These are phyloP conservation scores for Massarina eburnea DNA, from an alignment of 2,329 filamentous ascomycete genomes.

Conservation along the genomic window DNA sequence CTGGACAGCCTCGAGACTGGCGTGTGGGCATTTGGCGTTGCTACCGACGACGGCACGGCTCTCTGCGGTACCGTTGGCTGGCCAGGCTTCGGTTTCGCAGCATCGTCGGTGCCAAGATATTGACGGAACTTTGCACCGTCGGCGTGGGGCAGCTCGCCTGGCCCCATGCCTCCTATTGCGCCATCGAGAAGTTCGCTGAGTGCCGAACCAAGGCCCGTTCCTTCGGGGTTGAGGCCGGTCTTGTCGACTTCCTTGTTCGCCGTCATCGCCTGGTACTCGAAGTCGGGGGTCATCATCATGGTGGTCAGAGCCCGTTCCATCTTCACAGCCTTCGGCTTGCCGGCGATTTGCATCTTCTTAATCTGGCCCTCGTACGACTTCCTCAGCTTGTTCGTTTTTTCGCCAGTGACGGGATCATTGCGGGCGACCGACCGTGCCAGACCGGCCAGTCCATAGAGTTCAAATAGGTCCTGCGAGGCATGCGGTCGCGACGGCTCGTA, in stretches of 20 bases:
- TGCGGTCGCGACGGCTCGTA: slow-evolving; percentile 55
- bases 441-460: slow-evolving; percentile 58
- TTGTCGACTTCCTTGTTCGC: slow-evolving; percentile 44
- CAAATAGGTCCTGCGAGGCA: slow-evolving; percentile 60
- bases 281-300: slow-evolving; percentile 43
- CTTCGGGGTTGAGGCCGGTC: slow-evolving; percentile 24
- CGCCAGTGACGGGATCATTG: slow-evolving; percentile 62
- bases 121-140: slow-evolving; percentile 47
- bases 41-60: slow-evolving; percentile 18
- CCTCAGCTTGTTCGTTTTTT: slow-evolving; percentile 65
- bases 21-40: slow-evolving; percentile 37
- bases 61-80: slow-evolving; percentile 25
- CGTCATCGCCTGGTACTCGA: slow-evolving; percentile 44
- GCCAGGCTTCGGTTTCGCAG: slow-evolving; percentile 29
- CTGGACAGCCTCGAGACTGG: slow-evolving; percentile 52
- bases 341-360: slow-evolving; percentile 51
- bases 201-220: slow-evolving; percentile 25
- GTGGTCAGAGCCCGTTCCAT: slow-evolving; percentile 40
- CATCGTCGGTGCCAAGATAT: slow-evolving; percentile 50
- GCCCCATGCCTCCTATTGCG: slow-evolving; percentile 45
- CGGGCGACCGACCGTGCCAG: slow-evolving; percentile 62
- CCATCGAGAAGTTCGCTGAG: slow-evolving; percentile 41
- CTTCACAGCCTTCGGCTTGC: slow-evolving; percentile 51
- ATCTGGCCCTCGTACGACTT: slow-evolving; percentile 59
- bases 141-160: slow-evolving; percentile 44